Evolutionary conservation across 495 filamentous ascomycete genomes (phyloP), one percentile per base, ranked within the genome.

Genomic region (Xylaria sp.): DNA sequence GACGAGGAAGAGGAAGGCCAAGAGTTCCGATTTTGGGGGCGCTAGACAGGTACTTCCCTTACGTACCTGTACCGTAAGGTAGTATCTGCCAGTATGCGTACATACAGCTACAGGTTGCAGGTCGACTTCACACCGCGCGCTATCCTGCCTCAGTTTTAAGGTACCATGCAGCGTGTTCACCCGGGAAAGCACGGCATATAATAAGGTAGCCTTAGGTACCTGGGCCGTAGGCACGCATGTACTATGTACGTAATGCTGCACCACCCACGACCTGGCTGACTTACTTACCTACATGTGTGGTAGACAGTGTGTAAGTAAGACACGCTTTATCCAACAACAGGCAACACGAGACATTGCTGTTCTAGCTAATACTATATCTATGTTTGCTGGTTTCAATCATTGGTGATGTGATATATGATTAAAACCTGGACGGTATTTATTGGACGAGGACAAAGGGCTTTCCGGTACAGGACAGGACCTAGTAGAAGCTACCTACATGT

Each of bases 141-240:
- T 61, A 59, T 59, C 29, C 31, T 33, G 21, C 33, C 57, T 21
- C n/a, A 2, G 26, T 35, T 61, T 26, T 61, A 61, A 61, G 59
- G 59, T 61, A 61, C 59, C 59, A 41, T 43, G 37, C 59, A 41
- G 59, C 37, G 37, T 61, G 58, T 12, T 41, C 21, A 9, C 24
- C 12, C 24, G 61, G 61, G 61, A 63, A 31, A 41, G 41, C 24
- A 46, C 52, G 31, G 26, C 52, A 55, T 55, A 55, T 55, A 31
- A 14, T 53, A 29, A 37, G 35, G 35, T 37, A 37, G 4, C 8
- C n/a, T n/a, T 53, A 53, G 11, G 52, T 31, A 55, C 14, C 52
- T 55, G n/a, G n/a, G 9, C 48, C 19, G 21, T 50, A 50, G 8
- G 8, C 26, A 2, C 17, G 5, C 14, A 21, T 52, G 9, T n/a